Percentiles rank a stretch among this genome's conserved stretches.
Conservation (phyloP, 75 land plant species). For the Pinus tabuliformis region DNA sequence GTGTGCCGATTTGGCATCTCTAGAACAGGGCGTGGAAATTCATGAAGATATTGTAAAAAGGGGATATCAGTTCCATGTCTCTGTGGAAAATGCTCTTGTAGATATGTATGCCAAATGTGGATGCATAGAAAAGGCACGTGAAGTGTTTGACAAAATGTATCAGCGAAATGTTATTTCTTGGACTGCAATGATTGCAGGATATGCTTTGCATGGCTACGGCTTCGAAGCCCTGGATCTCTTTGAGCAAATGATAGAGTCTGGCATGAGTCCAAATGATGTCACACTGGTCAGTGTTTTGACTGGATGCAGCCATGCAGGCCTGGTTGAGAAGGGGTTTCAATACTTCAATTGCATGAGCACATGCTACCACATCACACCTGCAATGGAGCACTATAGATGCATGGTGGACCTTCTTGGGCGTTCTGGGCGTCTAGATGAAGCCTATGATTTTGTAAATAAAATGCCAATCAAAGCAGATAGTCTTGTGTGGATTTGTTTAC, state of each 20-base stretch:
- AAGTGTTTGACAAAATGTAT: slow-evolving; percentile 22
- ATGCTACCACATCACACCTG: too few species aligned
- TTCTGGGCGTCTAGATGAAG: too few species aligned
- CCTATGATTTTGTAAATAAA: too few species aligned
- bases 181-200: slow-evolving; percentile 29
- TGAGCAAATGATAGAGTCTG: slow-evolving; percentile 10
- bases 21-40: background rate
- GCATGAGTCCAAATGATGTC: too few species aligned
- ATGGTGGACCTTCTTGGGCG: too few species aligned
- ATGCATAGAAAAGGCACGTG: slow-evolving; percentile 24
- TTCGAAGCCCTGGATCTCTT: slow-evolving; percentile 15
- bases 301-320: too few species aligned
- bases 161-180: slow-evolving; percentile 20
- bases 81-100: slow-evolving; percentile 28
- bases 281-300: too few species aligned
- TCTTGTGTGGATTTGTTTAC: too few species aligned
- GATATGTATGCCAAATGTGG: slow-evolving; percentile 47
- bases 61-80: slow-evolving; percentile 9
- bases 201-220: slow-evolving; percentile 18
- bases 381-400: too few species aligned
- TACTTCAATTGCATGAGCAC: too few species aligned
- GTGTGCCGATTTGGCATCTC: background rate
- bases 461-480: too few species aligned
- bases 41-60: background rate
- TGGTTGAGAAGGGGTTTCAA: too few species aligned